Conservation (phyloP, 2,329 filamentous ascomycete genomes). For the Cytospora paraplurivora region DNA sequence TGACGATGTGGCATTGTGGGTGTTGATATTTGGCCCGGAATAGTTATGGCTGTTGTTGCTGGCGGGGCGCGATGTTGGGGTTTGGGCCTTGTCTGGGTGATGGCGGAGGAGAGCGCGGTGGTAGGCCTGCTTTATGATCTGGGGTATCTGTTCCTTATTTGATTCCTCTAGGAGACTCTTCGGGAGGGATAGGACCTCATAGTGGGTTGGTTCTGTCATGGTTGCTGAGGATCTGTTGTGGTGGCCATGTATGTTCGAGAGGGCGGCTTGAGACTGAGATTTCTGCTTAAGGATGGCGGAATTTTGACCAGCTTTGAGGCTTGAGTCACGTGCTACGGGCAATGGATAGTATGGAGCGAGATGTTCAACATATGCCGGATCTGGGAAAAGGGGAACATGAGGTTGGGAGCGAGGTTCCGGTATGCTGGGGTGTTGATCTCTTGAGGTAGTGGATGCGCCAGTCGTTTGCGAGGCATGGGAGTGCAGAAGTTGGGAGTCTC, state of each 20-base stretch:
- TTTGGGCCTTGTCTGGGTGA: slow-evolving; percentile 62
- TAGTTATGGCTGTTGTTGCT: slow-evolving; percentile 27
- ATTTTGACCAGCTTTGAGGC: slow-evolving; percentile 4
- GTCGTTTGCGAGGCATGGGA: background rate
- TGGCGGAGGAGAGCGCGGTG: slow-evolving; percentile 64
- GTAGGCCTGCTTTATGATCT: slow-evolving; percentile 64
- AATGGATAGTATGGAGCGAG: background rate
- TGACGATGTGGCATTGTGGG: slow-evolving; percentile 63
- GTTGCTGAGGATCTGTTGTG: background rate
- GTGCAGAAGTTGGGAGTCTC: background rate
- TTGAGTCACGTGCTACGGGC: slow-evolving; percentile 27
- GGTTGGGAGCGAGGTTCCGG: background rate
- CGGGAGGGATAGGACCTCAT: slow-evolving; percentile 61
- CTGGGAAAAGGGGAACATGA: background rate
- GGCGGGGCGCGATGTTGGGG: background rate
- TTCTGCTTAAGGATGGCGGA: background rate
- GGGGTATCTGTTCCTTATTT: slow-evolving; percentile 41
- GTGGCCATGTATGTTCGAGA: background rate
- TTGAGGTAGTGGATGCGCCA: slow-evolving; percentile 1
- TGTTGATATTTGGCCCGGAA: slow-evolving; percentile 49
- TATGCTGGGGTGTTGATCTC: too few species aligned
- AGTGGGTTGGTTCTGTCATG: slow-evolving; percentile 51
- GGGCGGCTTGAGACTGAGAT: background rate
- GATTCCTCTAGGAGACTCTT: slow-evolving; percentile 49
- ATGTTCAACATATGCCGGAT: background rate